Evolutionary conservation across 139 green algal genomes (phyloP), one percentile per base, ranked within the genome.

Genomic region (Asterochloris sp.): DNA sequence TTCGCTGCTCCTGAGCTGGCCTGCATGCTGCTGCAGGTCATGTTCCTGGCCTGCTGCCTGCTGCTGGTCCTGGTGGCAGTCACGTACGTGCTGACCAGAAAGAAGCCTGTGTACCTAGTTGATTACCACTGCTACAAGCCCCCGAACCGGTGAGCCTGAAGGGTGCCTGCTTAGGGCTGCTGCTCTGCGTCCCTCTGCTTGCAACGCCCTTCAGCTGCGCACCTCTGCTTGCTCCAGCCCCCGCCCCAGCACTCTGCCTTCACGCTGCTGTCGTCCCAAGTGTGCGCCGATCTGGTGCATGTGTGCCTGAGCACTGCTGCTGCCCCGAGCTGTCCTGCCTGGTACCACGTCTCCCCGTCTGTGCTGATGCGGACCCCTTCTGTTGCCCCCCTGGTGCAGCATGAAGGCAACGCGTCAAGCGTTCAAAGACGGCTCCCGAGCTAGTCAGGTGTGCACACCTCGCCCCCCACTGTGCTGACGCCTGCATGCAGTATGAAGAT

Each of bases 61-160:
- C 69, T 94, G n/a, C 83, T 98, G 47, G 83, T 86, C 10, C 86
- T 88, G 27, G 89, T 91, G 12, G 80, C 89, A 4, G 81, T 93
- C 0, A 88, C 83, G 54, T 98, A 95, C 83, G 86, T 94, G 67
- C 78, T 97, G 17, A 89, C 94, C 12, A 91, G 92, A 27, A 90
- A 82, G 19, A 89, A 90, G 13, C 95, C 96, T 12, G 96, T 99
- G 6, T 99, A 99, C 86, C 83, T 99, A 54, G 78, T 99, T 10
- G 92, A 98, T 85, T 98, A 94, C 82, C 80, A 91, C 23, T 92
- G 92, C 68, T 97, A 91, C 86, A 93, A 91, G 69, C 83, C 92
- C 2, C 90, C 89, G 47, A 90, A 91, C 26, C 88, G 83, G 93
- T 95, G 76, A 64, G 60, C 19, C 69, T 38, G n/a, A 75, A 47